These are phyloP conservation scores for Saururus chinensis DNA, from an alignment of 164 flowering plant genomes.

Conservation along the genomic window DNA sequence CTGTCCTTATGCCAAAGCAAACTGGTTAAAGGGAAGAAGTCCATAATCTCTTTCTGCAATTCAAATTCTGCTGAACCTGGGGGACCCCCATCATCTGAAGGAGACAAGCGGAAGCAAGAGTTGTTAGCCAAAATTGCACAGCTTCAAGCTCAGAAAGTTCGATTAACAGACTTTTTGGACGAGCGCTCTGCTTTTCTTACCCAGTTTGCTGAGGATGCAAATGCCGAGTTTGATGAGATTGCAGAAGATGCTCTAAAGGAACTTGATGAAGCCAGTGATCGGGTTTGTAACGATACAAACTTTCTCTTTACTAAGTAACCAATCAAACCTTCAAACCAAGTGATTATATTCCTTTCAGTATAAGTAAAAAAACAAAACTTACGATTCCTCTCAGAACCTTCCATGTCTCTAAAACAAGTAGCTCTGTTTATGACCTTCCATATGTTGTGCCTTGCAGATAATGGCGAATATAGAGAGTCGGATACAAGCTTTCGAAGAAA, in stretches of 20 bases:
- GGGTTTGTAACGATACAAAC: slow-evolving; percentile 32
- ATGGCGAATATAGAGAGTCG: slow-evolving; percentile 57
- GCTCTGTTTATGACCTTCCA: neutral
- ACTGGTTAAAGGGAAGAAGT: slow-evolving; percentile 15
- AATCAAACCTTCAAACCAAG: too few species aligned
- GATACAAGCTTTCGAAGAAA: slow-evolving; percentile 74
- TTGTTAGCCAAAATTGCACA: slow-evolving; percentile 60
- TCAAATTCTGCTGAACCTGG: slow-evolving; percentile 27
- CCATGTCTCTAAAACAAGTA: neutral
- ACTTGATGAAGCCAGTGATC: slow-evolving; percentile 58
- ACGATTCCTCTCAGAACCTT: too few species aligned
- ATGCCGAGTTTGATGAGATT: slow-evolving; percentile 60
- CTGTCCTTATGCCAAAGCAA: slow-evolving; percentile 15
- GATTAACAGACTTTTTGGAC: slow-evolving; percentile 71
- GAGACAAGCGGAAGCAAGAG: slow-evolving; percentile 62
- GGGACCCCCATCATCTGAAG: slow-evolving; percentile 37
- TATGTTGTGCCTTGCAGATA: slow-evolving; percentile 44
- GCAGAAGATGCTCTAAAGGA: slow-evolving; percentile 69
- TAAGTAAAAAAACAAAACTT: neutral
- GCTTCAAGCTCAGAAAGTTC: slow-evolving; percentile 77
- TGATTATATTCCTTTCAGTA: too few species aligned
- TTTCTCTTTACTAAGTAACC: neutral
- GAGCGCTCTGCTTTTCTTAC: slow-evolving; percentile 63
- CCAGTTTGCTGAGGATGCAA: slow-evolving; percentile 77
- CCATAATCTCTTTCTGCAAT: slow-evolving; percentile 32